phyloP scores from a whole-genome alignment of 2,329 filamentous ascomycete genomes.

The Nothophoma quercina region DNA sequence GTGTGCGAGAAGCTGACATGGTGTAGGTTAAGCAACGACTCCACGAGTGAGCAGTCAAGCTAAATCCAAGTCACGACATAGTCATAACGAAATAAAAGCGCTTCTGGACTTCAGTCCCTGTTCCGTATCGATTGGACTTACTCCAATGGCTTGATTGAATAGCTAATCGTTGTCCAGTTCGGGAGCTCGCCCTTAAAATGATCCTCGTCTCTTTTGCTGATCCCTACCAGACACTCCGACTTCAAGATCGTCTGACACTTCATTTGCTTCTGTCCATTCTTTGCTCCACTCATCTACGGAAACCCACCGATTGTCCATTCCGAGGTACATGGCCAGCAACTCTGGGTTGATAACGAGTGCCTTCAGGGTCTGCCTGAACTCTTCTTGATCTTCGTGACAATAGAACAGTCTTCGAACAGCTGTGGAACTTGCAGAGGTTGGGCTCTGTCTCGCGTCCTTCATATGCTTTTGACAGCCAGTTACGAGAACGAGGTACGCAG shows the following conservation, averaged over 20 bases:
- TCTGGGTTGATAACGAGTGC: background rate
- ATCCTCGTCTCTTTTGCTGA: too few relatives aligned
- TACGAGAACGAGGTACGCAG: background rate
- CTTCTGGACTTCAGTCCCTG: too few relatives aligned
- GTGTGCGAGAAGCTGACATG: slow-evolving; percentile 1
- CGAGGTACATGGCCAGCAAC: background rate
- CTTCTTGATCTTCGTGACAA: background rate
- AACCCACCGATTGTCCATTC: background rate
- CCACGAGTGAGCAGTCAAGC: too few relatives aligned
- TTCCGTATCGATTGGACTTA: too few relatives aligned
- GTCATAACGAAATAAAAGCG: background rate
- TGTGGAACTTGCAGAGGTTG: background rate
- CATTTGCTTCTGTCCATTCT: too few relatives aligned
- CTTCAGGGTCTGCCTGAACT: background rate
- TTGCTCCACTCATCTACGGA: background rate
- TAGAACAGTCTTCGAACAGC: background rate
- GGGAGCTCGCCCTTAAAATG: too few relatives aligned
- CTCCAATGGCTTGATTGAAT: too few relatives aligned
- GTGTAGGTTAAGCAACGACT: slow-evolving; percentile 17
- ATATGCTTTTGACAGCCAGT: background rate
- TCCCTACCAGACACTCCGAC: too few relatives aligned
- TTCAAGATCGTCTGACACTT: background rate
- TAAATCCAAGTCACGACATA: background rate
- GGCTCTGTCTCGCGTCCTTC: background rate
- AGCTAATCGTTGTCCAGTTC: too few relatives aligned